A percentile compares a stretch with the other conserved stretches of the same genome.
Conservation (phyloP, 2,329 filamentous ascomycete species). For the Aspergillus floridensis region DNA sequence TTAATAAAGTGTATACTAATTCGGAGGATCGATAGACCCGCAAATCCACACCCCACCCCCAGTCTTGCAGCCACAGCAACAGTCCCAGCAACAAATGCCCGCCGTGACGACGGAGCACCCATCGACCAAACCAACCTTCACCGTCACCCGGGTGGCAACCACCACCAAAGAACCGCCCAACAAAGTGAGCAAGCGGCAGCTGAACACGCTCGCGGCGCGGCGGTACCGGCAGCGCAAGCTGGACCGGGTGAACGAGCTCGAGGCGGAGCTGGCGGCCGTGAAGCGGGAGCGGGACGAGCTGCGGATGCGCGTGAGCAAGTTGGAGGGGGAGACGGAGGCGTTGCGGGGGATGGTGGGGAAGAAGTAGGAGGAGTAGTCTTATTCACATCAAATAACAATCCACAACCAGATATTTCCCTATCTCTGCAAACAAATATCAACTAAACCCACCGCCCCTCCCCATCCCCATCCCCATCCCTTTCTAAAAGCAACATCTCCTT, state of each 20-base stretch:
- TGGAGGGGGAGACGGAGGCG: constrained; percentile 38
- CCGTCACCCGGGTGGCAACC: constrained; percentile 2
- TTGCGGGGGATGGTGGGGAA: constrained; percentile 26
- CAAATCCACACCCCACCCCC: not conserved
- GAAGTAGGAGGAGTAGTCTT: not conserved
- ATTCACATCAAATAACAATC: too few relatives aligned
- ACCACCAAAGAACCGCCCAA: constrained; percentile 14
- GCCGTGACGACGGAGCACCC: not conserved
- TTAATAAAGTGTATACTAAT: not conserved
- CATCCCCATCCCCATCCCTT: not conserved
- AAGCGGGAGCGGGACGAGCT: constrained; percentile 36
- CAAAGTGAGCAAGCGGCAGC: constrained; percentile 34
- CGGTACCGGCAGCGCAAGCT: constrained; percentile 37
- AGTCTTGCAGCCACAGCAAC: not conserved
- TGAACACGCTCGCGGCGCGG: constrained; percentile 38
- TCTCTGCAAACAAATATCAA: too few relatives aligned
- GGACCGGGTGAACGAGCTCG: constrained; percentile 32
- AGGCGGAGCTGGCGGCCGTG: constrained; percentile 32
- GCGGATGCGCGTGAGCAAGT: constrained; percentile 34
- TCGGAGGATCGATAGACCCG: not conserved
- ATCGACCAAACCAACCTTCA: not conserved
- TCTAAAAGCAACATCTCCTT: not conserved
- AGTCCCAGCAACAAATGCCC: not conserved
- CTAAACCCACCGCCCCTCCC: not conserved
- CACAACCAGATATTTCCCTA: too few relatives aligned